Conservation (phyloP, 2,329 filamentous ascomycete genomes). For the Stemphylium beticola region DNA sequence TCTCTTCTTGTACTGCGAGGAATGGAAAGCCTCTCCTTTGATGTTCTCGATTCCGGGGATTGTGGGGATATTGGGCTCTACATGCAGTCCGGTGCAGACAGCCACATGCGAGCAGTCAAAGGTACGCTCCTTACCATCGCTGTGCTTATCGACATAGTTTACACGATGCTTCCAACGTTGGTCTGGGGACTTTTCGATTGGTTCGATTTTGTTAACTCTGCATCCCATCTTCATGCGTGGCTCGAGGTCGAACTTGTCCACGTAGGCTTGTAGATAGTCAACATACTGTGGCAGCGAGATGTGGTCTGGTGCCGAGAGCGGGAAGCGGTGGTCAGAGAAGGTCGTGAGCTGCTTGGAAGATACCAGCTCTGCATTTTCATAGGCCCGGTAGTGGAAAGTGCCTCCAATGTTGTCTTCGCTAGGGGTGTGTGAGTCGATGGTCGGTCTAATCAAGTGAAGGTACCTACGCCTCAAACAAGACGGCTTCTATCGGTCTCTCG, state of each 20-base stretch:
- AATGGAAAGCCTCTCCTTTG: slow-evolving; percentile 36
- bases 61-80: slow-evolving; percentile 37
- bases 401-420: slow-evolving; percentile 54
- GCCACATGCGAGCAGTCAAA: slow-evolving; percentile 41
- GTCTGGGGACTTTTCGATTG: slow-evolving; percentile 21
- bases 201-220: slow-evolving; percentile 32
- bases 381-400: slow-evolving; percentile 56
- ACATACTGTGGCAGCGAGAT: slow-evolving; percentile 43
- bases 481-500: slow-evolving; percentile 49
- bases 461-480: slow-evolving; percentile 53
- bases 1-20: slow-evolving; percentile 38
- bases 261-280: slow-evolving; percentile 37
- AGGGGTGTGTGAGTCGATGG: slow-evolving; percentile 4
- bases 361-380: slow-evolving; percentile 59
- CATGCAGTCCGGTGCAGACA: slow-evolving; percentile 41
- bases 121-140: slow-evolving; percentile 18
- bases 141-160: slow-evolving; percentile 27
- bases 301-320: slow-evolving; percentile 48
- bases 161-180: slow-evolving; percentile 38
- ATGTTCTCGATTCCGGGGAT: slow-evolving; percentile 40
- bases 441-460: not conserved
- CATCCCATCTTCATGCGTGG: slow-evolving; percentile 35
- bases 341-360: slow-evolving; percentile 59
- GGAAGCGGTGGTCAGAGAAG: slow-evolving; percentile 58
- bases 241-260: slow-evolving; percentile 32